Base-by-base conservation (phyloP, 192 early-diverging fungal genomes). In the Dissophora ornata region DNA sequence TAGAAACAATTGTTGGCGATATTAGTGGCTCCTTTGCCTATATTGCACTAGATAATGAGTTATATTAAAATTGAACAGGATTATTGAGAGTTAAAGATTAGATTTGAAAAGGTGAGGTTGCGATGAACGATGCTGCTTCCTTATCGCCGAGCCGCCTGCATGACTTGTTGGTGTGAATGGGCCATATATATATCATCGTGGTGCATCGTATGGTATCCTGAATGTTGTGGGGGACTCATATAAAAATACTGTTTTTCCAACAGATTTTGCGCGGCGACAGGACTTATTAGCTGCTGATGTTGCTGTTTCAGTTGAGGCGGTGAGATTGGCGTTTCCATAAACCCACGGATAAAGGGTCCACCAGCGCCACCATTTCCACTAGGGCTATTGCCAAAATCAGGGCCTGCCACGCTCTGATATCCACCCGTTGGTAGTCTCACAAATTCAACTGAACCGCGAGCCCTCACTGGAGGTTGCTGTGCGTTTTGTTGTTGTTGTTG, bases 121-220 rank as follows among this genome's bases (percentile, higher is more conserved):
- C n/a, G n/a, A 47, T 21, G 22, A 52, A 57, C 3, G 30, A 57
- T 3, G 33, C 16, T 21, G n/a, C 19, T 29, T 33, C 33, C 32
- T 49, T 52, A 74, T 22, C 70, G 45, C 24, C 70, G 44, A 4
- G 34, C 46, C 10, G 56, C 46, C 22, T 74, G 61, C 21, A 62
- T 47, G 6, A 74, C 50, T n/a, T 64, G 70, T 15, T 74, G 70
- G 36, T 74, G 70, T 40, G 55, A 18, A 10, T 41, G 55, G n/a
- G 48, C 12, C 18, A 26, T 30, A 18, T 74, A 65, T 0, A 24
- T 34, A 7, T 74, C 67, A 38, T 41, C 40, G 10, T 41, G 49
- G 3, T 71, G 58, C 58, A 71, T 38, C 36, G 13, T 38, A 9
- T 6, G 36, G 36, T 38, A 38, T 13, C 7, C 36, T 38, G 36